Evolutionary conservation across 1,284 basidiomycete genomes (phyloP), one percentile per base, ranked within the genome.

Genomic region (Ganoderma multipileum): DNA sequence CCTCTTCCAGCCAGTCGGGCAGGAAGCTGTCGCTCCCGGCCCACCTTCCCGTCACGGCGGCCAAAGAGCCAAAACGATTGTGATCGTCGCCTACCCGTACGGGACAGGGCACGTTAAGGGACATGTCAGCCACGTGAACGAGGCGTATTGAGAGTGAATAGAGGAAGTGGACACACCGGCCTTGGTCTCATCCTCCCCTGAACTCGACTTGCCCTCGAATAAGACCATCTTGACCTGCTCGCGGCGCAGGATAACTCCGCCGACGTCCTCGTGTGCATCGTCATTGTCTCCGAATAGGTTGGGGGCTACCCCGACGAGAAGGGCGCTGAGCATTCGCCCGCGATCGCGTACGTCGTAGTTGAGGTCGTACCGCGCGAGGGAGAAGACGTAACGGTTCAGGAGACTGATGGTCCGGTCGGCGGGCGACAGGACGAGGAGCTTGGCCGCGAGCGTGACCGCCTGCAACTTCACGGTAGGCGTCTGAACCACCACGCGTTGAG

Each of bases 321-420:
- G 85, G 2, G 90, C 87, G n/a, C 84, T 81, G 18, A 97, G 79
- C 86, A 95, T 93, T 55, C 96, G 86, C 5, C 90, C 91, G 23
- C 95, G 90, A 79, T 98, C 96, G 42, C 96, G 87, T 39, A 98
- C 91, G 75, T 97, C 95, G 79, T 95, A 97, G 75, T 93, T 89
- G 16, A 82, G 74, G 78, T 98, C 97, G 79, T 96, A 98, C 66
- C 93, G 87, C 1, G 95, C 95, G n/a, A 98, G 86, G 0, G 87
- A 86, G 72, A 96, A 89, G 18, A 95, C 87, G 76, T 98, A 94
- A 66, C 85, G 86, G 64, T 85, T 84, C 63, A 98, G 79, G 41
- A 89, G 78, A 71, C 79, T 76, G 11, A 94, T 72, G 0, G 80
- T 84, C 58, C 81, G 79, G 61, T 90, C 83, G 1, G 81, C 79